Base-by-base conservation (phyloP, 306 rosid genomes). In the Lathyrus aphaca region DNA sequence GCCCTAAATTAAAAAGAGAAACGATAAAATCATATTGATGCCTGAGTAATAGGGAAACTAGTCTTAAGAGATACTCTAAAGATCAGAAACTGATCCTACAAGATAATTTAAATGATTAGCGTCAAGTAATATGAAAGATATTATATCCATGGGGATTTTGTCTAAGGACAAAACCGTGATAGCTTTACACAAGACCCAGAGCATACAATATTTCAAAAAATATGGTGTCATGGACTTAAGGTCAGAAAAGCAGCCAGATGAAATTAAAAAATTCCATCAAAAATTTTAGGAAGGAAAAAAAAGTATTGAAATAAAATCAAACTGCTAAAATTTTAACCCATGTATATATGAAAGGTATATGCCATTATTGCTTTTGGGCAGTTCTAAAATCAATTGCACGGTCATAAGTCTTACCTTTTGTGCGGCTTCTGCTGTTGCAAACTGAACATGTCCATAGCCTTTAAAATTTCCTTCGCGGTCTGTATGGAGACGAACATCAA, bases 391-490 rank as follows among this genome's bases (percentile, higher is more conserved):
- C 19, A 40, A 29, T 40, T 19, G 35, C 60, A 32, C 12, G 18
- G 15, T 63, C 21, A 76, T 48, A 72, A 45, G 56, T 59, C 75
- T 74, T 74, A 90, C 98, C 76, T 83, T 81, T 12, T 71, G 71
- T 2, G 90, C 96, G 18, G 69, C 88, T 80, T 81, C 93, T 18
- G 74, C 73, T 3, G 88, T 83, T 50, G 83, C 87, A 76, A 92
- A 92, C 72, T 88, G 88, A 38, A 90, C 86, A 69, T 92, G 96
- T 3, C 90, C 98, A 81, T 69, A 83, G 18, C 93, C 98, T 88
- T 12, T 88, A 51, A 92, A 86, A 50, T 50, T 58, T 48, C 96
- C 92, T 3, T 83, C 92, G 0, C 7, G 11, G 61, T 83, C 82
- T 1, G 64, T 40, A 13, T 86, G 50, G 10, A 92, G 78, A 58